Evolutionary conservation across 1,284 basidiomycete genomes (phyloP).

Genomic region (Naganishia liquefaciens): DNA sequence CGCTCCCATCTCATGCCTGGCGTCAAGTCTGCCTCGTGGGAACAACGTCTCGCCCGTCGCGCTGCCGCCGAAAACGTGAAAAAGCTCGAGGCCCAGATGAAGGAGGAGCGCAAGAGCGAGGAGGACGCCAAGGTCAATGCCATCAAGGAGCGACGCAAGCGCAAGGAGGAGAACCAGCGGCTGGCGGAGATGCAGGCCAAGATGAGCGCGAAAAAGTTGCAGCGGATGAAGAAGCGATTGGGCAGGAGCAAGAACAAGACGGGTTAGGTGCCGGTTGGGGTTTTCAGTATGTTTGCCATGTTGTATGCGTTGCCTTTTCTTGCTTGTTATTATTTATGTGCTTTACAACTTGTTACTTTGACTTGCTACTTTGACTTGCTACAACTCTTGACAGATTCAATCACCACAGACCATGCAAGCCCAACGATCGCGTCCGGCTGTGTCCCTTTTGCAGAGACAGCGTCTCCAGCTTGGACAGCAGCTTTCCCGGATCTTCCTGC

Average conservation of each 20-base stretch:
- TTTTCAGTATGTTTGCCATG: background rate
- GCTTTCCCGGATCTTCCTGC: background rate
- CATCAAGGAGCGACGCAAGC: constrained; percentile 50
- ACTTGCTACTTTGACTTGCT: background rate
- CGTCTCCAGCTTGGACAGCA: background rate
- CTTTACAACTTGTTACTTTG: constrained; percentile 2
- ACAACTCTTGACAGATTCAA: background rate
- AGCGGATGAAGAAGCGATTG: constrained; percentile 55
- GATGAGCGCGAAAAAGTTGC: constrained; percentile 56
- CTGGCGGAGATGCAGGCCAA: constrained; percentile 50
- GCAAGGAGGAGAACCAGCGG: constrained; percentile 51
- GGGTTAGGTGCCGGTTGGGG: constrained; percentile 40
- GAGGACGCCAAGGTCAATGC: constrained; percentile 46
- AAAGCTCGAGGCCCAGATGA: constrained; percentile 51
- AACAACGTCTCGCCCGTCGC: constrained; percentile 47
- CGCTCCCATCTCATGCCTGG: constrained; percentile 44
- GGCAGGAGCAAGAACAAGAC: constrained; percentile 56
- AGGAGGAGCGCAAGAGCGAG: constrained; percentile 51
- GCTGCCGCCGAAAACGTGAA: constrained; percentile 45
- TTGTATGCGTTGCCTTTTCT: background rate
- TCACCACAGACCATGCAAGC: background rate
- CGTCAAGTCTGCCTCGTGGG: constrained; percentile 47
- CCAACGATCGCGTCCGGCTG: background rate
- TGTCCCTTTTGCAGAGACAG: background rate
- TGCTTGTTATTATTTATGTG: background rate